Evolutionary conservation across 108 stramenopile genomes (phyloP).

Genomic region (Nitzschia palea): DNA sequence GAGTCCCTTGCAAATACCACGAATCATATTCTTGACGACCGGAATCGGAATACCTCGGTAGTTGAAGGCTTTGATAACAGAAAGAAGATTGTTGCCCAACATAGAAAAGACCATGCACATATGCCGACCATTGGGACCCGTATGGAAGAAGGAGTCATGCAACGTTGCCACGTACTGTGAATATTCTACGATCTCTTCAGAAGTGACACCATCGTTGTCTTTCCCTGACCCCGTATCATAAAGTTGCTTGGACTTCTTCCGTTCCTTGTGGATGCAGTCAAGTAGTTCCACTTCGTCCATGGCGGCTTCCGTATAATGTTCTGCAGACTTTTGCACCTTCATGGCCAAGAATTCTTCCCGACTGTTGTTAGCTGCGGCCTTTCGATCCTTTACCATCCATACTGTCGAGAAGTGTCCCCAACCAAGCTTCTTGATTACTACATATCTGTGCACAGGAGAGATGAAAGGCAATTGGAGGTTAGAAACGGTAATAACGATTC

Average conservation of each 20-base stretch:
- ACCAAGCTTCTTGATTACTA: conserved; percentile 96
- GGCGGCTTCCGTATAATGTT: conserved; percentile 98
- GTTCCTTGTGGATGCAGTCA: conserved; percentile 74
- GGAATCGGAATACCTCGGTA: conserved; percentile 94
- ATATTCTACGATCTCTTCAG: conserved; percentile 59
- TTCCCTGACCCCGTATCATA: conserved; percentile 10
- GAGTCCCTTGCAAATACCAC: conserved; percentile 88
- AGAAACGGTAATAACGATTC: no score
- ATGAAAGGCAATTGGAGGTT: neutral
- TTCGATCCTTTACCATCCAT: conserved; percentile 89
- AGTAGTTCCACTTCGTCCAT: conserved; percentile 97
- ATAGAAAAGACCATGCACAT: conserved; percentile 99
- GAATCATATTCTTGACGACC: conserved; percentile 88
- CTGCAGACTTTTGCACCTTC: conserved; percentile 97
- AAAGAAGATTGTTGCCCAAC: conserved; percentile 94
- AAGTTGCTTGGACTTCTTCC: conserved; percentile 51
- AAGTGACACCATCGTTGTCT: conserved; percentile 54
- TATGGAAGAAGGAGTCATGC: conserved; percentile 94
- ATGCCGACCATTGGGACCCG: conserved; percentile 94
- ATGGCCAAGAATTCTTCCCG: conserved; percentile 75
- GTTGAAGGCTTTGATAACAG: conserved; percentile 93
- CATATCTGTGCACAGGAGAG: conserved; percentile 58
- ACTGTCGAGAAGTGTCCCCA: conserved; percentile 99
- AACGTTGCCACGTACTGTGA: conserved; percentile 85
- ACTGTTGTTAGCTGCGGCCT: conserved; percentile 38